A percentile compares a stretch with the other conserved stretches of the same genome.
Evolutionary conservation across 352 stramenopile species (phyloP).

Genomic region (Globisporangium heterothallicum): DNA sequence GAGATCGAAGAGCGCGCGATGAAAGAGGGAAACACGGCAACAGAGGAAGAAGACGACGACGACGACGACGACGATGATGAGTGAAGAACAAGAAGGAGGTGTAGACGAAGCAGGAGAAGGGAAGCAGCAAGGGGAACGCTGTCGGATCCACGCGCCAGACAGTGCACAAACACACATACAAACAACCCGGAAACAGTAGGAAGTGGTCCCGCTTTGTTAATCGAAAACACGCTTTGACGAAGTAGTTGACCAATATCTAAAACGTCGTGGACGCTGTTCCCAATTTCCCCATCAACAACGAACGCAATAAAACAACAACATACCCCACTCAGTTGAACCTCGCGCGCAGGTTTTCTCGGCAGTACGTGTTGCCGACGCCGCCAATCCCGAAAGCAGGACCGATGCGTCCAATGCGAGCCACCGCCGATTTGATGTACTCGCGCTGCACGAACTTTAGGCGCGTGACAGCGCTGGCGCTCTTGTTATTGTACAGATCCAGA

Average conservation of each 20-base stretch:
- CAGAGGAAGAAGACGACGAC: conserved; percentile 38
- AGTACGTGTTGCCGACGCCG: conserved; percentile 81
- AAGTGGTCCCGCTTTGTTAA: too few relatives aligned
- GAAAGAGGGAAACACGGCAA: conserved; percentile 43
- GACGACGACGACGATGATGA: conserved; percentile 12
- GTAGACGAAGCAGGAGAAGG: conserved; percentile 18
- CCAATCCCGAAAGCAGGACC: conserved; percentile 87
- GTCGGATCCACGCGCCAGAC: too few relatives aligned
- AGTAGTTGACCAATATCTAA: too few relatives aligned
- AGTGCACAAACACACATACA: too few relatives aligned
- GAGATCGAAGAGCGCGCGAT: conserved; percentile 50
- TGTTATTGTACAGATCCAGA: conserved; percentile 88
- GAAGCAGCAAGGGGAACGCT: not conserved
- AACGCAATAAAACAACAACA: not conserved
- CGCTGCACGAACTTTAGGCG: conserved; percentile 60
- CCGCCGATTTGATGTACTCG: conserved; percentile 83
- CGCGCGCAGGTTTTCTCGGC: conserved; percentile 38
- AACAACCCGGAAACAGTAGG: too few relatives aligned
- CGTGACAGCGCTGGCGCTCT: conserved; percentile 18
- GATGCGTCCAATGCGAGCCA: conserved; percentile 82
- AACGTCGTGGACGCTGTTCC: too few relatives aligned
- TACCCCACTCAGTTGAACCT: conserved; percentile 27
- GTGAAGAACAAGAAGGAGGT: conserved; percentile 11
- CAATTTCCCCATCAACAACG: not conserved
- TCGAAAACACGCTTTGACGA: too few relatives aligned